Evolutionary conservation across 768 basidiomycete genomes (phyloP).

Genomic region (Strobilomyces dryophilus): DNA sequence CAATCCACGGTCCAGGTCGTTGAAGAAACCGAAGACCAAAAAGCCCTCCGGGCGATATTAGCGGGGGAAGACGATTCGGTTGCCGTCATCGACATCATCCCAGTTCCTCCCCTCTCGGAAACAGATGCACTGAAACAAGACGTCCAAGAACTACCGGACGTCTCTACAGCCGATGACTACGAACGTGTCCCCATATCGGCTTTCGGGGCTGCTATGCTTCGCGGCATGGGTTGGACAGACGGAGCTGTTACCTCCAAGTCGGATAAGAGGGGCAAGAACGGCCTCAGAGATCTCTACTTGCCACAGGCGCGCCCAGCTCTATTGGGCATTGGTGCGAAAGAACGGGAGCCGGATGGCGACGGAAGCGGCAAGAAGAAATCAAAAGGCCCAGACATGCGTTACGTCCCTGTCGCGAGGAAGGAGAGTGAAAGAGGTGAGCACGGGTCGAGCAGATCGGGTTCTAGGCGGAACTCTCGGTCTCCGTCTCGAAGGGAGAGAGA

Average conservation of each 20-base stretch:
- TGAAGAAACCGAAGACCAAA: slow-evolving; percentile 71
- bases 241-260: slow-evolving; percentile 62
- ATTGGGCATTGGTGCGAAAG: slow-evolving; percentile 92
- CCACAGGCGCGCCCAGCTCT: slow-evolving; percentile 81
- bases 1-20: slow-evolving; percentile 30
- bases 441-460: slow-evolving; percentile 36
- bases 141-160: slow-evolving; percentile 71
- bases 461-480: slow-evolving; percentile 50
- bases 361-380: slow-evolving; percentile 55
- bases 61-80: slow-evolving; percentile 42
- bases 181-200: slow-evolving; percentile 86
- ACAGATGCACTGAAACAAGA: slow-evolving; percentile 83
- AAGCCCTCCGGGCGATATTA: slow-evolving; percentile 76
- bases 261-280: slow-evolving; percentile 50
- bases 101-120: slow-evolving; percentile 58
- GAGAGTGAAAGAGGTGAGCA: slow-evolving; percentile 42
- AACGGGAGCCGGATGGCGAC: slow-evolving; percentile 68
- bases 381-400: slow-evolving; percentile 59
- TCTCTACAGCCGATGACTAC: slow-evolving; percentile 80
- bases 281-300: slow-evolving; percentile 71
- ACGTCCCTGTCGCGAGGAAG: slow-evolving; percentile 77
- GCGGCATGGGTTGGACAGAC: slow-evolving; percentile 97
- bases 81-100: slow-evolving; percentile 58
- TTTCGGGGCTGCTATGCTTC: slow-evolving; percentile 88
- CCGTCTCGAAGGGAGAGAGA: slow-evolving; percentile 30